Conservation (phyloP, 352 stramenopile genomes). For the Phytophthora vignae region DNA sequence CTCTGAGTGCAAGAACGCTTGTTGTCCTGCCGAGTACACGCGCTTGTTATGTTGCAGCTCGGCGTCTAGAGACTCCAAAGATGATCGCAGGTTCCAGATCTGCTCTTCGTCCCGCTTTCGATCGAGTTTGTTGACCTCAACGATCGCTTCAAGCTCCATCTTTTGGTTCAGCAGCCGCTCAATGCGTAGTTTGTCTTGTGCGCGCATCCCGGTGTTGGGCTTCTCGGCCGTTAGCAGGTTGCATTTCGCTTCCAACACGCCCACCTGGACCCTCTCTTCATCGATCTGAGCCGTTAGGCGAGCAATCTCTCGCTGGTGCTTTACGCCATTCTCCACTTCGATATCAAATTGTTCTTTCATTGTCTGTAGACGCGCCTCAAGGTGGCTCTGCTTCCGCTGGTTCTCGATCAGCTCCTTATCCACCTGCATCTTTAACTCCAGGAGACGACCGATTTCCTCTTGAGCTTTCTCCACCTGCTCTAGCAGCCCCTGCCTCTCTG, state of each 20-base stretch:
- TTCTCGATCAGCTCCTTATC: constrained; percentile 64
- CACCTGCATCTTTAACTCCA: constrained; percentile 47
- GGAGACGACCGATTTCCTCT: constrained; percentile 39
- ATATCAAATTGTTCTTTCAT: constrained; percentile 77
- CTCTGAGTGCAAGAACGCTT: constrained; percentile 80
- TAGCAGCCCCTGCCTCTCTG: constrained; percentile 48
- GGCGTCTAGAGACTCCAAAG: constrained; percentile 72
- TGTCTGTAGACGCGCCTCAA: constrained; percentile 55
- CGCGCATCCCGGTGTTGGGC: constrained; percentile 78
- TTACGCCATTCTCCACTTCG: constrained; percentile 54
- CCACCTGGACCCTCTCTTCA: constrained; percentile 67
- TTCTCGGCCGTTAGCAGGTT: constrained; percentile 75
- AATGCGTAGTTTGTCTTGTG: constrained; percentile 84
- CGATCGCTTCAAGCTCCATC: constrained; percentile 69
- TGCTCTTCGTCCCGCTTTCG: constrained; percentile 74
- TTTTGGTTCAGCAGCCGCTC: constrained; percentile 84
- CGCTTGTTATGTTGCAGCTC: constrained; percentile 86
- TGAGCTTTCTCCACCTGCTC: constrained; percentile 44
- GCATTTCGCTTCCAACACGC: constrained; percentile 73
- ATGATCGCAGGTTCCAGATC: constrained; percentile 69
- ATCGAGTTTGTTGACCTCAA: constrained; percentile 67
- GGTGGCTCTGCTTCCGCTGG: constrained; percentile 53
- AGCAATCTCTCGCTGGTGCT: constrained; percentile 53
- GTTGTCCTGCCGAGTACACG: constrained; percentile 79
- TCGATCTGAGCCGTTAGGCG: constrained; percentile 50